Percentiles rank a stretch among this genome's conserved stretches.
Conservation (phyloP, 305 asterid species). For the Ilex paraguariensis region DNA sequence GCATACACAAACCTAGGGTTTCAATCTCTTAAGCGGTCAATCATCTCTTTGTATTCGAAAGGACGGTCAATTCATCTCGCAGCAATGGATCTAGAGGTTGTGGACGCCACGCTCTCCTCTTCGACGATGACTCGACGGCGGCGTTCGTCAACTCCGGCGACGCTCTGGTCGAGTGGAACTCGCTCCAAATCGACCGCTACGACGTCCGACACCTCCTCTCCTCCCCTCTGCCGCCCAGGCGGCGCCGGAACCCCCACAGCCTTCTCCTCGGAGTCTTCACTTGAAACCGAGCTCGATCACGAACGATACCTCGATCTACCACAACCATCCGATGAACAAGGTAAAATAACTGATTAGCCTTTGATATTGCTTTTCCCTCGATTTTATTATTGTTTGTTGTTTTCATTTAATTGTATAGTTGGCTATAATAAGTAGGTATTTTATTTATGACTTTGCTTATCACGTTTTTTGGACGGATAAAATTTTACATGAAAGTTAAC, state of each 20-base stretch:
- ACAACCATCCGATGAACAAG: slow-evolving; percentile 45
- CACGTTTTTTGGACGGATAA: too few relatives aligned
- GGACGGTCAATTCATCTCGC: too few relatives aligned
- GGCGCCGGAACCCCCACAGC: slow-evolving; percentile 37
- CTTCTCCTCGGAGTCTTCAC: slow-evolving; percentile 20
- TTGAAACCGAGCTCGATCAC: slow-evolving; percentile 54
- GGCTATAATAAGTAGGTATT: too few relatives aligned
- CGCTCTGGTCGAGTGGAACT: slow-evolving; percentile 92
- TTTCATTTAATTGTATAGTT: not conserved
- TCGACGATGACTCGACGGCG: slow-evolving; percentile 82
- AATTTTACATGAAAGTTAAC: too few relatives aligned
- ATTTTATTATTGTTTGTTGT: not conserved
- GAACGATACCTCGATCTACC: slow-evolving; percentile 86
- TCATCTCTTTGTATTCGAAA: too few relatives aligned
- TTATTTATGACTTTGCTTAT: too few relatives aligned
- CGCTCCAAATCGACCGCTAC: slow-evolving; percentile 85
- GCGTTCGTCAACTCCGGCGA: slow-evolving; percentile 78
- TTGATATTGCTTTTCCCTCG: not conserved
- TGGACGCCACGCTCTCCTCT: slow-evolving; percentile 74
- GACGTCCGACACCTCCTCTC: slow-evolving; percentile 95
- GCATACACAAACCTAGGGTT: too few relatives aligned
- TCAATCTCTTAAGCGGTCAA: too few relatives aligned
- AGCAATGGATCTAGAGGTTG: slow-evolving; percentile 63
- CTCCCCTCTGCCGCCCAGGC: slow-evolving; percentile 74
- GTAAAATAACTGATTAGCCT: slow-evolving; percentile 26